Percentiles rank a stretch among this genome's conserved stretches.
Conservation (phyloP, 768 basidiomycete species). For the Paxillus rubicundulus region DNA sequence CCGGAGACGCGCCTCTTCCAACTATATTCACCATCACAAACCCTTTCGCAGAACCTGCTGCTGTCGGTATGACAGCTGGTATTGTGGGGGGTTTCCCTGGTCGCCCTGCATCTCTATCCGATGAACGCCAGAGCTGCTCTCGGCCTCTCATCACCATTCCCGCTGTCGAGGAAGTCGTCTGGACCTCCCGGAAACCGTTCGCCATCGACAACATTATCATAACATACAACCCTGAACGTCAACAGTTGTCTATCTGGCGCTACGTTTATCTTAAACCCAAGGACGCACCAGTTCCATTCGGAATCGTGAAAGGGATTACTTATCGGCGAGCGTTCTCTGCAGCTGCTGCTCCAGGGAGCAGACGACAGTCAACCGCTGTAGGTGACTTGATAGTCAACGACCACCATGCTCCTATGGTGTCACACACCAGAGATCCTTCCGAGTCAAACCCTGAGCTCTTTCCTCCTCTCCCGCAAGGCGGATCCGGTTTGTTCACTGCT, state of each 20-base stretch:
- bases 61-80: conserved; percentile 64
- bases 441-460: too few relatives aligned
- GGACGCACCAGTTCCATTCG: conserved; percentile 49
- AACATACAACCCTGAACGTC: conserved; percentile 55
- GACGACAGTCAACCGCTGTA: too few relatives aligned
- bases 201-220: conserved; percentile 50
- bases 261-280: conserved; percentile 66
- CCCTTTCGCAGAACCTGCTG: conserved; percentile 70
- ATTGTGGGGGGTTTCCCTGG: conserved; percentile 47
- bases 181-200: conserved; percentile 48
- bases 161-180: conserved; percentile 63
- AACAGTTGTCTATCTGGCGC: conserved; percentile 64
- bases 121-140: conserved; percentile 52
- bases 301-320: too few relatives aligned
- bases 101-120: conserved; percentile 40
- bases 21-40: conserved; percentile 79
- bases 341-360: too few relatives aligned
- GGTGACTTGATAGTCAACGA: too few relatives aligned
- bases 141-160: conserved; percentile 55
- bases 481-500: conserved; percentile 38
- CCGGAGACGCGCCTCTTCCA: conserved; percentile 68
- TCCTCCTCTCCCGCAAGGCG: too few relatives aligned
- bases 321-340: too few relatives aligned
- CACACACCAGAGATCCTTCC: too few relatives aligned
- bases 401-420: too few relatives aligned